Base-by-base conservation (phyloP, 805 yeast genomes). In the Komagataella ulmi region DNA sequence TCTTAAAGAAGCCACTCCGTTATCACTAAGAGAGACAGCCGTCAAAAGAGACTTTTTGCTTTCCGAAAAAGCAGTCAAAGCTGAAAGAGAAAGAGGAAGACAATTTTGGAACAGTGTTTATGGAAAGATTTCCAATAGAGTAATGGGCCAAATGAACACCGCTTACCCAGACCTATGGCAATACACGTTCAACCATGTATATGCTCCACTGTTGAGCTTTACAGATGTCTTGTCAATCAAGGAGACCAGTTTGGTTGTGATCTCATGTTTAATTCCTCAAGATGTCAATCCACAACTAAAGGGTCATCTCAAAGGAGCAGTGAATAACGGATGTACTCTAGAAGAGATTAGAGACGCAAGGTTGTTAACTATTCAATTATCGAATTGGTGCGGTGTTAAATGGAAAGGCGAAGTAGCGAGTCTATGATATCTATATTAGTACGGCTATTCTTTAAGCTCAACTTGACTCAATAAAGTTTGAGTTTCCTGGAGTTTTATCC, bases 201-300 rank as follows among this genome's bases (percentile, higher is more conserved):
- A 90, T 61, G 79, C 87, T 0, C 88, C 95, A 4, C 66, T 90
- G 40, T 72, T 90, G 54, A 83, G 95, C 18, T 84, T 67, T 63
- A 76, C 80, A 17, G 82, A 73, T 2, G 73, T 88, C 1, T 65
- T 90, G 24, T 61, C 72, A 3, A 80, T 85, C 1, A 73, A 71
- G 55, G 95, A 88, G 56, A 84, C 96, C 1, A 81, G 91, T 36
- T 62, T 88, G 53, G 82, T 88, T 36, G 79, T 90, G 2, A 77
- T 90, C 17, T 82, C 95, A 0, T 75, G 91, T 54, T 72, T 90
- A 57, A 81, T 90, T 8, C 97, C 97, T 1, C 96, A 88, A 62
- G 95, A 90, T 64, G 97, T 90, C 8, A 88, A 86, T 57, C 96
- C 96, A 0, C 97, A 90, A 59, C 72, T 90, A 57, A 86, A 88